Evolutionary conservation across 257 asterid species (phyloP).

Genomic region (Solanum pennellii): DNA sequence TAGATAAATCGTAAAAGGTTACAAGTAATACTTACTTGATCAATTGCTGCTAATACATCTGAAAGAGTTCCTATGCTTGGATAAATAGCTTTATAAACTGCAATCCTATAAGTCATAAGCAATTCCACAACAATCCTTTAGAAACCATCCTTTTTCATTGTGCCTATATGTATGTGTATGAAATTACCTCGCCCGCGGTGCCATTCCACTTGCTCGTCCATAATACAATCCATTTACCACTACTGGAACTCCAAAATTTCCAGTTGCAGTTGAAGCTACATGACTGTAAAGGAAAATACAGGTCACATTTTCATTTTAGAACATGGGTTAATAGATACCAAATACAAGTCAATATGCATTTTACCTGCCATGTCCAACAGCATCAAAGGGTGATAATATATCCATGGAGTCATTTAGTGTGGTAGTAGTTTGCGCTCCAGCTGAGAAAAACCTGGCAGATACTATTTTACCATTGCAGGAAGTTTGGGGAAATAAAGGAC

Average conservation of each 20-base stretch:
- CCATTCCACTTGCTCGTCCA: conserved; percentile 94
- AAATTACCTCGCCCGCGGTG: conserved; percentile 82
- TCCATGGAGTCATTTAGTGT: conserved; percentile 47
- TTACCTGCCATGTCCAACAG: conserved; percentile 91
- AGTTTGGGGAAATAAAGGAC: conserved; percentile 52
- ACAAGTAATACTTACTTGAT: conserved; percentile 44
- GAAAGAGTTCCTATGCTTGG: conserved; percentile 70
- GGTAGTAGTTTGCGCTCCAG: conserved; percentile 55
- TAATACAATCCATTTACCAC: conserved; percentile 71
- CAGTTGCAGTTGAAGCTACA: conserved; percentile 93
- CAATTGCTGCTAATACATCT: conserved; percentile 90
- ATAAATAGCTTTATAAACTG: conserved; percentile 82
- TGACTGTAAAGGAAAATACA: conserved; percentile 32
- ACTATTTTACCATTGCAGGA: conserved; percentile 78
- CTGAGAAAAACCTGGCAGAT: conserved; percentile 69
- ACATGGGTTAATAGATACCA: background rate
- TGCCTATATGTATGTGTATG: background rate
- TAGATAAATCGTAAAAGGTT: background rate
- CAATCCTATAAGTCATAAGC: conserved; percentile 40
- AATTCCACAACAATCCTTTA: background rate
- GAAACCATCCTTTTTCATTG: background rate
- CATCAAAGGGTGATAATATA: conserved; percentile 67
- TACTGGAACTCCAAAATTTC: conserved; percentile 79
- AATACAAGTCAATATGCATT: background rate
- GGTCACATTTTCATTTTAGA: background rate